Base-by-base conservation (phyloP, 1,139 yeast species). In the Yamadazyma siamensis region DNA sequence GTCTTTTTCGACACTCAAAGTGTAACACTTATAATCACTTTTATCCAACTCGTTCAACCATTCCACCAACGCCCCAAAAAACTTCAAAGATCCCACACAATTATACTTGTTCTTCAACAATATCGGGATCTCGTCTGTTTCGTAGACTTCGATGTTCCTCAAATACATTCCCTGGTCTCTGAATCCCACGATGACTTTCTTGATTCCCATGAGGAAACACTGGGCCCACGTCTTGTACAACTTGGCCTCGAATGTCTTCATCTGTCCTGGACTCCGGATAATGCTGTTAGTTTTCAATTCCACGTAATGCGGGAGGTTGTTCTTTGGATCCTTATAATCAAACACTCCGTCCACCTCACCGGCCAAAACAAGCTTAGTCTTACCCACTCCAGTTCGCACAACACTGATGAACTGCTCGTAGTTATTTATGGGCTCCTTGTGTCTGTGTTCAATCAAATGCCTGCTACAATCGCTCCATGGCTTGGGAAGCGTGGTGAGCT, bases 321-420 rank as follows among this genome's bases (percentile, higher is more conserved):
- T 54, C 3, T 50, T 49, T 9, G 59, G 58, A 3, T 61, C 73
- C 39, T 78, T 68, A 47, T 78, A 86, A 57, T 88, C 96, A 71
- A 80, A 81, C 8, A 82, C 80, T 52, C 96, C 82, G 56, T 89
- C 97, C 12, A 89, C 85, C 56, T 91, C 97, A 2, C 96, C 96
- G 1, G 91, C 96, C 27, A 89, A 59, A 3, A 85, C 53, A 26
- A 88, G 59, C 44, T 74, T 76, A 16, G 77, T 71, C 31, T 71
- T 71, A 4, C 96, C 96, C 9, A 88, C 77, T 2, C 96, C 94
- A 0, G 96, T 82, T 40, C 76, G 71, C 6, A 88, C 91, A 15
- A 88, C 82, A 1, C 86, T 72, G 25, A 84, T 69, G 49, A 77
- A 88, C 56, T 85, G 95, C 46, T 80, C 89, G 43, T 77, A 77